These are phyloP conservation scores for Candida oleophila DNA, from an alignment of 805 yeast genomes.

Conservation along the genomic window DNA sequence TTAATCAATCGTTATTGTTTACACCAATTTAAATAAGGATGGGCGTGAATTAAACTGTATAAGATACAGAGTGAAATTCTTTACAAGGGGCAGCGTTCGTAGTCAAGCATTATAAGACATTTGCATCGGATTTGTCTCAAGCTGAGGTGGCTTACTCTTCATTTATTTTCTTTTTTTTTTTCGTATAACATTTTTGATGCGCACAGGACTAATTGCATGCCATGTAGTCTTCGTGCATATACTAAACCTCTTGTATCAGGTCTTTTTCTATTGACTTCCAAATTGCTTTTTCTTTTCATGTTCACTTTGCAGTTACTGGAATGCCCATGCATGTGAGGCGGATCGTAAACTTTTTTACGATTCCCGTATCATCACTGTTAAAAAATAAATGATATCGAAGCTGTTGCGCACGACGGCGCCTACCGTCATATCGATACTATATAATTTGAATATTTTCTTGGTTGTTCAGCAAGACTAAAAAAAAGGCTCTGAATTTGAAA, in stretches of 20 bases:
- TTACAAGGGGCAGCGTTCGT: no score
- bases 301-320: not conserved
- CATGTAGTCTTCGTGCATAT: not conserved
- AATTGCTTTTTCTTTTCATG: not conserved
- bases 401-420: not conserved
- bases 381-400: not conserved
- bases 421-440: not conserved
- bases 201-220: not conserved
- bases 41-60: no score
- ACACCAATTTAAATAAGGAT: not conserved
- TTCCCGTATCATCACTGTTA: slow-evolving; percentile 1
- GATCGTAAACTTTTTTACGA: slow-evolving; percentile 6
- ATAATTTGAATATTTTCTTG: not conserved
- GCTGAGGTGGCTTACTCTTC: not conserved
- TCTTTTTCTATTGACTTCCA: not conserved
- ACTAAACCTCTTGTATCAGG: not conserved
- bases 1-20: not conserved
- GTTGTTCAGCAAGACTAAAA: not conserved
- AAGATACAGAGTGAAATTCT: no score
- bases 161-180: not conserved
- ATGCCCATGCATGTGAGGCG: not conserved
- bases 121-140: no score
- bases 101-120: no score
- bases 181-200: not conserved
- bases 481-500: not conserved